phyloP scores from a whole-genome alignment of 2,329 filamentous ascomycete genomes.

The Ramichloridium luteum region DNA sequence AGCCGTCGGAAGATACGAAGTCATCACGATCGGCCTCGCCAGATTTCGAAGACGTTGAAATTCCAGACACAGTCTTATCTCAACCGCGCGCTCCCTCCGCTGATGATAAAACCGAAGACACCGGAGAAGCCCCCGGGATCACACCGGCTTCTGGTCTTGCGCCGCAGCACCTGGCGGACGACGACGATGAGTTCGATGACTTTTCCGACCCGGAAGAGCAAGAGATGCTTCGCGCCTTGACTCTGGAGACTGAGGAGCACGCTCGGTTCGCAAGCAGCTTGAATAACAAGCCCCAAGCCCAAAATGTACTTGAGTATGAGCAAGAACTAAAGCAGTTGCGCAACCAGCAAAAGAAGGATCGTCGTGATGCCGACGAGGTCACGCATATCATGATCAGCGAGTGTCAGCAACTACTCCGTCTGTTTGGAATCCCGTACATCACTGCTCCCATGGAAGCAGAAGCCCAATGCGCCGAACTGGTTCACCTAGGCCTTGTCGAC shows the following conservation, averaged over 20 bases:
- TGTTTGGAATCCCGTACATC: constrained; percentile 92
- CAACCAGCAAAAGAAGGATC: constrained; percentile 91
- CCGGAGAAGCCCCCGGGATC: constrained; percentile 16
- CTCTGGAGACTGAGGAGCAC: constrained; percentile 84
- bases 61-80: constrained; percentile 18
- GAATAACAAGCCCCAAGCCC: constrained; percentile 58
- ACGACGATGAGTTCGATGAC: constrained; percentile 30
- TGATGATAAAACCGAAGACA: constrained; percentile 13
- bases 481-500: constrained; percentile 76
- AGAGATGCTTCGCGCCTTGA: constrained; percentile 74
- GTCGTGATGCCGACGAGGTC: constrained; percentile 90
- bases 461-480: constrained; percentile 89
- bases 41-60: constrained; percentile 40
- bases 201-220: constrained; percentile 82
- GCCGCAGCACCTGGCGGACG: constrained; percentile 19
- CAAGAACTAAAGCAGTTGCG: constrained; percentile 75
- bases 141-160: constrained; percentile 20
- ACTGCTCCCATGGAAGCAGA: constrained; percentile 99
- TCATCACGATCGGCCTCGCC: constrained; percentile 32
- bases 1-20: background rate
- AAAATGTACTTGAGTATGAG: constrained; percentile 72
- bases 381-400: constrained; percentile 92
- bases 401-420: constrained; percentile 75
- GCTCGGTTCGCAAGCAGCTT: constrained; percentile 81
- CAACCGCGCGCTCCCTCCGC: constrained; percentile 6